Percentiles rank a stretch among this genome's conserved stretches.
Evolutionary conservation across 106 monocot genomes (phyloP).

Genomic region (Dendrobium officinale): DNA sequence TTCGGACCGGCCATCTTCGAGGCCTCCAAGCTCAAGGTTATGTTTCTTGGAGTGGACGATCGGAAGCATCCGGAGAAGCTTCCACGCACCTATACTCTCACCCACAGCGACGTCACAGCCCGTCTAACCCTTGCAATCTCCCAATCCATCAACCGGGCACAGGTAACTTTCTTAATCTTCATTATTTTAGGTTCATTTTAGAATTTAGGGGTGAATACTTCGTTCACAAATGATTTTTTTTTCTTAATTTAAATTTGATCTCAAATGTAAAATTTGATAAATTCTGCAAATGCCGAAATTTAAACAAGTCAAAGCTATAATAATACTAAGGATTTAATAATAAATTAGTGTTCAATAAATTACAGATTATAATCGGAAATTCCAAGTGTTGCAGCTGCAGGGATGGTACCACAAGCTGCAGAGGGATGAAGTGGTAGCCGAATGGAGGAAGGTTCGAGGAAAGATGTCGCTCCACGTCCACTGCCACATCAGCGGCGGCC

Average conservation of each 20-base stretch:
- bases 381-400: not conserved
- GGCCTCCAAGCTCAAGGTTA: slow-evolving; percentile 85
- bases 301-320: too few relatives aligned
- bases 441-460: slow-evolving; percentile 86
- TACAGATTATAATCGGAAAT: not conserved
- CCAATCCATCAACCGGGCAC: slow-evolving; percentile 68
- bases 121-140: slow-evolving; percentile 83
- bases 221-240: too few relatives aligned
- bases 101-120: slow-evolving; percentile 92
- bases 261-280: too few relatives aligned
- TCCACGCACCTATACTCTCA: slow-evolving; percentile 87
- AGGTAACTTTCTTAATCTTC: slow-evolving; percentile 25
- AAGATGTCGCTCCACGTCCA: slow-evolving; percentile 95
- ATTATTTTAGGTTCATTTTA: not conserved
- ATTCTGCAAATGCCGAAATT: too few relatives aligned
- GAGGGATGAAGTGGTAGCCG: slow-evolving; percentile 94
- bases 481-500: slow-evolving; percentile 95
- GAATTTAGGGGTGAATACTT: too few relatives aligned
- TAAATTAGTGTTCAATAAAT: not conserved
- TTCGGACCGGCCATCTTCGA: slow-evolving; percentile 95
- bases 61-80: slow-evolving; percentile 64
- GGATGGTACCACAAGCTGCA: slow-evolving; percentile 55
- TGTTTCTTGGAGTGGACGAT: slow-evolving; percentile 61
- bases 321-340: too few relatives aligned
- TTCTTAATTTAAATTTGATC: too few relatives aligned